phyloP scores from a whole-genome alignment of 192 early-diverging fungal genomes.

The Coemansia sp. region DNA sequence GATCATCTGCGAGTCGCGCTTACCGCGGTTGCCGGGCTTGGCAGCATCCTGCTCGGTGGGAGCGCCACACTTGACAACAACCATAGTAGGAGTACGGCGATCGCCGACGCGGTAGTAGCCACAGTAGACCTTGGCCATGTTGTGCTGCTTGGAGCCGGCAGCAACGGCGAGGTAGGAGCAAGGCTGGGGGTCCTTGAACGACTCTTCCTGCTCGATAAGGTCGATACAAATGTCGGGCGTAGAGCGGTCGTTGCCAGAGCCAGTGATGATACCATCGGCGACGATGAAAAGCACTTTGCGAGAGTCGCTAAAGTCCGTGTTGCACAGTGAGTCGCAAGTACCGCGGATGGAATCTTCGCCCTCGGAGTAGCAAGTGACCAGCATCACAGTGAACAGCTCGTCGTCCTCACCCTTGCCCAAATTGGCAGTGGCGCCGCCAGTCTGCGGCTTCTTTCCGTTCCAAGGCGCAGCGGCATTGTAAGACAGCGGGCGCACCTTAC shows the following conservation, averaged over 20 bases:
- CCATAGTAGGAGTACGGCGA: slow-evolving; percentile 90
- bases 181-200: slow-evolving; percentile 93
- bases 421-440: slow-evolving; percentile 43
- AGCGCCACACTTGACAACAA: slow-evolving; percentile 93
- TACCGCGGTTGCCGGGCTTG: slow-evolving; percentile 94
- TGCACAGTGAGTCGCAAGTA: slow-evolving; percentile 91
- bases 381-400: slow-evolving; percentile 76
- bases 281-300: slow-evolving; percentile 96
- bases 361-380: slow-evolving; percentile 96
- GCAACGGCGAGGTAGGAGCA: slow-evolving; percentile 83
- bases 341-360: slow-evolving; percentile 90
- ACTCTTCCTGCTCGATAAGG: slow-evolving; percentile 76
- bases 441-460: slow-evolving; percentile 58
- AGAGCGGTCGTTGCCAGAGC: slow-evolving; percentile 94
- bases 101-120: slow-evolving; percentile 92
- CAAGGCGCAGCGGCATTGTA: slow-evolving; percentile 32
- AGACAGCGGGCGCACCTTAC: slow-evolving; percentile 41
- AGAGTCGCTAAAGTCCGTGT: slow-evolving; percentile 93
- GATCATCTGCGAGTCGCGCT: slow-evolving; percentile 98
- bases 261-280: slow-evolving; percentile 96
- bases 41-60: slow-evolving; percentile 76
- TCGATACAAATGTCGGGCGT: slow-evolving; percentile 85
- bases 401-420: slow-evolving; percentile 59
- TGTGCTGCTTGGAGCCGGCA: slow-evolving; percentile 90
- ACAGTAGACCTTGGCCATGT: slow-evolving; percentile 97